A percentile compares a stretch with the other conserved stretches of the same genome.
These are phyloP conservation scores for Magnaporthiopsis rhizophila DNA, from an alignment of 2,329 filamentous ascomycete species.

Conservation along the genomic window DNA sequence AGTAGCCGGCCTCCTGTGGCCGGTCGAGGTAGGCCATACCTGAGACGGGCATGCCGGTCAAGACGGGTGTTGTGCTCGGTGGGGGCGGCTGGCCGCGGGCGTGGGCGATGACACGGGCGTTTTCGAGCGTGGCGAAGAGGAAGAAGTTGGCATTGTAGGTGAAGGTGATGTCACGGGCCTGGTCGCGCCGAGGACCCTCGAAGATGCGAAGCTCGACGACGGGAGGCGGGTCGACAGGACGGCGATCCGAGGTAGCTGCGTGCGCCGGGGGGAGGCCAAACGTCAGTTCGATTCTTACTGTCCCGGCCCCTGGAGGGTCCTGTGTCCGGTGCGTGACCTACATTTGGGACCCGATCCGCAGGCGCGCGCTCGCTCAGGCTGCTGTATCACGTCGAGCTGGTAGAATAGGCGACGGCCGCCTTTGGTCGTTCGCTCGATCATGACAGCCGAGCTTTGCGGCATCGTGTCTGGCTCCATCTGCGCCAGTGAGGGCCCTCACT, in stretches of 20 bases:
- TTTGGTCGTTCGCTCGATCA: constrained; percentile 52
- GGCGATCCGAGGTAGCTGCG: constrained; percentile 73
- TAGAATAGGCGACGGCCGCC: constrained; percentile 76
- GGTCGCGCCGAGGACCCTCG: constrained; percentile 57
- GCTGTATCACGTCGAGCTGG: constrained; percentile 77
- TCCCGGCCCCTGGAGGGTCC: not conserved
- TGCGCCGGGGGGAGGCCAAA: constrained; percentile 16
- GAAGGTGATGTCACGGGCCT: constrained; percentile 70
- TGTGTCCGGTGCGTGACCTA: constrained; percentile 36
- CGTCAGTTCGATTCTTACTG: not conserved
- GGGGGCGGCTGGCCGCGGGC: constrained; percentile 62
- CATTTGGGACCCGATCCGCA: constrained; percentile 95
- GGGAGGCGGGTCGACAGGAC: constrained; percentile 88
- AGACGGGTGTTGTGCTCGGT: constrained; percentile 68
- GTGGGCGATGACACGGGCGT: constrained; percentile 74
- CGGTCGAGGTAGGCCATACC: constrained; percentile 95
- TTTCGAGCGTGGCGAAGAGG: constrained; percentile 85
- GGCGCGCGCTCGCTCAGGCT: constrained; percentile 87
- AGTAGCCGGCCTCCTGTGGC: constrained; percentile 74
- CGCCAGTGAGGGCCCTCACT: not conserved
- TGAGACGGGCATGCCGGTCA: constrained; percentile 90
- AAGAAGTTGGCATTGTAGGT: constrained; percentile 95
- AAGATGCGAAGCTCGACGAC: constrained; percentile 87
- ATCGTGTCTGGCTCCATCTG: not conserved
- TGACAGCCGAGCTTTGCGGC: constrained; percentile 13